Evolutionary conservation across 2,329 filamentous ascomycete species (phyloP).

Genomic region (Fulvia fulva): DNA sequence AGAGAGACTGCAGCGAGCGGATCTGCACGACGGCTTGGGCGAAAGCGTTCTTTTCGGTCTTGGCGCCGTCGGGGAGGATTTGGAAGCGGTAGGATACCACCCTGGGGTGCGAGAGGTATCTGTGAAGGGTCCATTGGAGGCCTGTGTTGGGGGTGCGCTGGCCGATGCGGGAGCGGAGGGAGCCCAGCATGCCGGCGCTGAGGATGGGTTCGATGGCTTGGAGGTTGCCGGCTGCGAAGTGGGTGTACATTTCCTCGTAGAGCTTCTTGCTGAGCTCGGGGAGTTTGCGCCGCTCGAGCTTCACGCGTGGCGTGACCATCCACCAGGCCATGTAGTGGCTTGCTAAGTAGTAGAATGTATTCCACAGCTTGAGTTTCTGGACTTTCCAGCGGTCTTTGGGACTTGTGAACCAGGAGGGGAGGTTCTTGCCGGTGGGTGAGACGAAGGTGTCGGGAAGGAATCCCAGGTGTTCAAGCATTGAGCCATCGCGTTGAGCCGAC

Average conservation of each 20-base stretch:
- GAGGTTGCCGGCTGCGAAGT: slow-evolving; percentile 43
- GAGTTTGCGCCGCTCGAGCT: slow-evolving; percentile 33
- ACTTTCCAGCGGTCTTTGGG: slow-evolving; percentile 5
- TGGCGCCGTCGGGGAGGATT: slow-evolving; percentile 23
- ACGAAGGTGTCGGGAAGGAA: slow-evolving; percentile 39
- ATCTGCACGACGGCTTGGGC: slow-evolving; percentile 33
- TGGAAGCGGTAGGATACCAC: slow-evolving; percentile 25
- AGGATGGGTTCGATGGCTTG: slow-evolving; percentile 19
- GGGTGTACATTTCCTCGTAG: slow-evolving; percentile 46
- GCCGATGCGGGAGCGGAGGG: slow-evolving; percentile 33
- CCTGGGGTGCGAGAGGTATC: slow-evolving; percentile 25
- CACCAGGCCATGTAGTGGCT: slow-evolving; percentile 13
- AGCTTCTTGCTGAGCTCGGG: slow-evolving; percentile 38
- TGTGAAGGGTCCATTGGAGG: slow-evolving; percentile 30
- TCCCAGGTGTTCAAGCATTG: slow-evolving; percentile 41
- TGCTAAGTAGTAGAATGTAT: not conserved
- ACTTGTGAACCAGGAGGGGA: slow-evolving; percentile 21
- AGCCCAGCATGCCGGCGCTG: slow-evolving; percentile 21
- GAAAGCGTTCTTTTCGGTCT: slow-evolving; percentile 20
- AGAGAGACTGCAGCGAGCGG: slow-evolving; percentile 26
- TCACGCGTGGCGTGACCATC: slow-evolving; percentile 13
- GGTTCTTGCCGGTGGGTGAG: slow-evolving; percentile 25
- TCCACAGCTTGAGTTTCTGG: slow-evolving; percentile 2
- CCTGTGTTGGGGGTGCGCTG: slow-evolving; percentile 35
- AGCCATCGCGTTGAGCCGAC: slow-evolving; percentile 31